Evolutionary conservation across 257 asterid genomes (phyloP).

Genomic region (Solanum rostratum): DNA sequence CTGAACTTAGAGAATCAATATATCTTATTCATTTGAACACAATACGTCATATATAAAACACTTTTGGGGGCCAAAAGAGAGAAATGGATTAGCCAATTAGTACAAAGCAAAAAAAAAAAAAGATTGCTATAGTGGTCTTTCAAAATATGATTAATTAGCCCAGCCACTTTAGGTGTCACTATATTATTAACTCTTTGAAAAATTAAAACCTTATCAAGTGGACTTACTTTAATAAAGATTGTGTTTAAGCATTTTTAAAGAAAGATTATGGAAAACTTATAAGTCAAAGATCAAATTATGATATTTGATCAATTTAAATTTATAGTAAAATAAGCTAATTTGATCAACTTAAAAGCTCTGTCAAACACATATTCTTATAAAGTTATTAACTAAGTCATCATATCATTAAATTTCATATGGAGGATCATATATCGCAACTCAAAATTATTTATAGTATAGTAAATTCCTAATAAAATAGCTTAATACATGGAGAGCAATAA

Average conservation of each 20-base stretch:
- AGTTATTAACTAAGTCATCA: neutral
- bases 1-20: neutral
- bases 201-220: neutral
- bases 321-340: neutral
- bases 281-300: neutral
- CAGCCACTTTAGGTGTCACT: neutral
- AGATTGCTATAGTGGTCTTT: neutral
- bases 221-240: neutral
- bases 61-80: no score
- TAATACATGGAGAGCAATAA: neutral
- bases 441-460: neutral
- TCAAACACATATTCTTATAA: neutral
- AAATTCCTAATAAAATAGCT: neutral
- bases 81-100: neutral
- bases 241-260: neutral
- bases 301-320: neutral
- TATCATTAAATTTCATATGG: neutral
- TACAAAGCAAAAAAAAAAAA: neutral
- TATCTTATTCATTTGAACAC: neutral
- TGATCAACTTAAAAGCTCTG: neutral
- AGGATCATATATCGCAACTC: neutral
- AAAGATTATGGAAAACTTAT: neutral
- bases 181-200: neutral
- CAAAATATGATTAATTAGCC: neutral
- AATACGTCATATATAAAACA: neutral